A percentile compares a stretch with the other conserved stretches of the same genome.
Conservation (phyloP, 371 early-diverging fungal species). For the Mortierella sp. region DNA sequence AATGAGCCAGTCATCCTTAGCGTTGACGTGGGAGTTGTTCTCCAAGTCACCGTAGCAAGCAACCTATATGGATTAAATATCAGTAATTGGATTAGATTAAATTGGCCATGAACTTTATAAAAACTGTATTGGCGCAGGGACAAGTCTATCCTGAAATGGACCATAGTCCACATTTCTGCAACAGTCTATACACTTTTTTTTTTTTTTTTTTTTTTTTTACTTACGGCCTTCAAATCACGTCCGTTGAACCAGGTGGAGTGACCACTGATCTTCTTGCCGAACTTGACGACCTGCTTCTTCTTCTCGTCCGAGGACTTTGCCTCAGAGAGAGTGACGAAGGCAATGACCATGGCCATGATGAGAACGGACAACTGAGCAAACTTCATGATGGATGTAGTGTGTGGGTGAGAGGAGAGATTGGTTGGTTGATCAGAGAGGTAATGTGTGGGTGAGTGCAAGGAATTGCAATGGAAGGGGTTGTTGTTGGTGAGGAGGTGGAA, state of each 20-base stretch:
- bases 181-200: too few species aligned
- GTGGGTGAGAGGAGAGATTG: background rate
- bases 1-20: conserved; percentile 45
- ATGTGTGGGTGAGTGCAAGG: conserved; percentile 15
- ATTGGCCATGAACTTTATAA: background rate
- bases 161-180: background rate
- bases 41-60: conserved; percentile 50
- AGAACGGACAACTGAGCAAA: conserved; percentile 33
- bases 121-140: background rate
- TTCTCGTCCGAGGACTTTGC: conserved; percentile 7
- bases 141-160: background rate
- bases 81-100: background rate
- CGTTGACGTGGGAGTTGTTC: conserved; percentile 48
- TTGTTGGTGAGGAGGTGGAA: conserved; percentile 24
- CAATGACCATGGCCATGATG: conserved; percentile 29
- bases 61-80: conserved; percentile 6
- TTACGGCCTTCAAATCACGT: conserved; percentile 37
- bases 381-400: conserved; percentile 40
- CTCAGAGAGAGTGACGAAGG: conserved; percentile 31
- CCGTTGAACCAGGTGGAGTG: conserved; percentile 55
- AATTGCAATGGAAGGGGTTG: conserved; percentile 42
- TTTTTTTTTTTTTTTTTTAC: background rate
- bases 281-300: conserved; percentile 20
- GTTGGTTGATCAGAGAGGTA: background rate
- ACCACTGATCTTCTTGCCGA: conserved; percentile 19